phyloP scores from a whole-genome alignment of 176 grass and related monocot species.

The Raddia guianensis region DNA sequence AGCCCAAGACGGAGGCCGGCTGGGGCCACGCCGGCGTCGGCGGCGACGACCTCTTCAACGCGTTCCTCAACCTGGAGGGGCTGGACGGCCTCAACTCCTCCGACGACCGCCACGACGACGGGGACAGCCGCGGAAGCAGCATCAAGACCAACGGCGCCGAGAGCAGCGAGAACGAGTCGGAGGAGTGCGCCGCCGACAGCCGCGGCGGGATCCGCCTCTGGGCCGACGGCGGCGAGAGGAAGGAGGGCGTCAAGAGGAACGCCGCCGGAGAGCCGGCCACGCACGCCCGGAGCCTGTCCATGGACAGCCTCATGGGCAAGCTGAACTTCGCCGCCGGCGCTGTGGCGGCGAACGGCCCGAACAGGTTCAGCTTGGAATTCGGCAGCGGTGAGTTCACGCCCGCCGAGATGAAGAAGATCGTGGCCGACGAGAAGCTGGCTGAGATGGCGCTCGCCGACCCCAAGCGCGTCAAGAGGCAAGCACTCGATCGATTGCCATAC shows the following conservation, averaged over 20 bases:
- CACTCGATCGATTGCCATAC: neutral
- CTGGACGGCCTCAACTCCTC: constrained; percentile 86
- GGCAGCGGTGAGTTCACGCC: constrained; percentile 83
- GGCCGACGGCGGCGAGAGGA: constrained; percentile 6
- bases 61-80: constrained; percentile 78
- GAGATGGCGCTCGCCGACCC: constrained; percentile 96
- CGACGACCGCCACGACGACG: constrained; percentile 66
- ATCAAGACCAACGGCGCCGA: constrained; percentile 67
- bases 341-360: neutral
- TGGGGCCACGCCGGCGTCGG: constrained; percentile 7
- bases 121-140: constrained; percentile 74
- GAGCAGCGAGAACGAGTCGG: constrained; percentile 90
- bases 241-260: constrained; percentile 50
- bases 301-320: constrained; percentile 85
- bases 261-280: constrained; percentile 40
- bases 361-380: constrained; percentile 82
- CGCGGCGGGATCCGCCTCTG: constrained; percentile 47
- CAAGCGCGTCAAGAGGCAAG: constrained; percentile 86
- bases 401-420: constrained; percentile 98
- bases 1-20: constrained; percentile 54
- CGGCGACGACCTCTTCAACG: constrained; percentile 72
- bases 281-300: constrained; percentile 86
- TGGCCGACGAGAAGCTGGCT: constrained; percentile 87
- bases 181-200: constrained; percentile 53
- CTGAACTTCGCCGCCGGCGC: constrained; percentile 51